Conservation (phyloP, 2,329 filamentous ascomycete species). For the Aspergillus fischeri region DNA sequence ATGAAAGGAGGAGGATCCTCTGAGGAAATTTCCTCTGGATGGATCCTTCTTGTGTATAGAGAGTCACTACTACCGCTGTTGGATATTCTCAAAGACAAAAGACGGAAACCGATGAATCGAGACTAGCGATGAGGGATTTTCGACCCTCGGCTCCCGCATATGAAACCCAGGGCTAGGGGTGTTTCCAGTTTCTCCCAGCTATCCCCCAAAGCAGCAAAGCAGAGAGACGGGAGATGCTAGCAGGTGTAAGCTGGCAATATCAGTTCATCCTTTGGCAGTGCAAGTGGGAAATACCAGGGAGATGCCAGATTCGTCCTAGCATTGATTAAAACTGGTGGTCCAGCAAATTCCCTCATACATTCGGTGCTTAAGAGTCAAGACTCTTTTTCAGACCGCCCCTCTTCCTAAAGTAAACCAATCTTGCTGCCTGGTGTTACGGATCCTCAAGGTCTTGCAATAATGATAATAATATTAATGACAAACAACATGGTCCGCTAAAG, state of each 20-base stretch:
- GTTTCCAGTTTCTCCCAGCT: too few species aligned
- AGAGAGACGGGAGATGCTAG: background rate
- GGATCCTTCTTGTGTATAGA: too few species aligned
- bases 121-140: background rate
- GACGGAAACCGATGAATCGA: background rate
- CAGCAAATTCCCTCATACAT: conserved; percentile 23
- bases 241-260: background rate
- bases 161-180: background rate
- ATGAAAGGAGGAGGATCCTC: background rate
- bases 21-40: background rate
- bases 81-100: too few species aligned
- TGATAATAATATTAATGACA: background rate
- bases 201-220: background rate
- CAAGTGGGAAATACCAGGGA: conserved; percentile 2
- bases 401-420: background rate
- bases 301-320: conserved; percentile 18
- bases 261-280: conserved; percentile 1
- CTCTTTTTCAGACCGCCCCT: background rate
- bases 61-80: too few species aligned
- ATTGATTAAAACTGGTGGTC: conserved; percentile 4
- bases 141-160: background rate
- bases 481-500: background rate
- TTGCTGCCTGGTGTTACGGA: background rate
- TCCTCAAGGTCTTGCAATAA: background rate
- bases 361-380: background rate